These are phyloP conservation scores for Tremella mesenterica DNA, from an alignment of 768 basidiomycete species.

Conservation along the genomic window DNA sequence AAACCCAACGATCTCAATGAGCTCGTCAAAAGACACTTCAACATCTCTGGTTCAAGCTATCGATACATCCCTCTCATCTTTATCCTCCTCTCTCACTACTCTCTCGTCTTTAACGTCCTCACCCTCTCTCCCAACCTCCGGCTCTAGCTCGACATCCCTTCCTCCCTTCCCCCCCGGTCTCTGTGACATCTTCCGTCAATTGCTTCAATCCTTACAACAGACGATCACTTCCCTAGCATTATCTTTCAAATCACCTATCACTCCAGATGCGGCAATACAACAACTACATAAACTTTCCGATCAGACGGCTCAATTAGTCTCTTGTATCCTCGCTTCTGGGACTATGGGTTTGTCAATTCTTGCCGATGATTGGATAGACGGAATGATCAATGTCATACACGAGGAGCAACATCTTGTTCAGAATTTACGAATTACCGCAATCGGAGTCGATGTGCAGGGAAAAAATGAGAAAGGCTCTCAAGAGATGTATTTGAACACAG, in stretches of 20 bases:
- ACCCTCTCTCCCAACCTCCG: too few species aligned
- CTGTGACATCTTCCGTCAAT: slow-evolving; percentile 7
- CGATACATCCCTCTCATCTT: too few species aligned
- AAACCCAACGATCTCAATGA: too few species aligned
- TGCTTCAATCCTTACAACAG: slow-evolving; percentile 19
- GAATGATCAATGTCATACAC: slow-evolving; percentile 8
- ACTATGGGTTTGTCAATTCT: neutral
- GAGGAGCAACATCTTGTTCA: slow-evolving; percentile 11
- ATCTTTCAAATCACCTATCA: slow-evolving; percentile 34
- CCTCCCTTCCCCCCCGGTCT: slow-evolving; percentile 4
- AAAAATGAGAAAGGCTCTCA: slow-evolving; percentile 1
- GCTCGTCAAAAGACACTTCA: too few species aligned
- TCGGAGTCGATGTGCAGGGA: neutral
- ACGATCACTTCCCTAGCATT: slow-evolving; percentile 24
- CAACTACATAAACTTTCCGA: slow-evolving; percentile 26
- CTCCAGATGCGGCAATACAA: slow-evolving; percentile 18
- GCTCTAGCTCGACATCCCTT: neutral
- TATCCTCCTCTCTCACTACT: too few species aligned
- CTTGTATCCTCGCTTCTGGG: slow-evolving; percentile 18
- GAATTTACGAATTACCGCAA: slow-evolving; percentile 2
- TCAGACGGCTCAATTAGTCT: slow-evolving; percentile 12
- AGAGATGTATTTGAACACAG: slow-evolving; percentile 26
- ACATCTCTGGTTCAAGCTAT: too few species aligned
- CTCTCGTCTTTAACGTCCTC: too few species aligned
- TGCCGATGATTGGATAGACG: slow-evolving; percentile 28